A percentile compares a stretch with the other conserved stretches of the same genome.
These are phyloP conservation scores for Aspergillus sclerotiicarbonarius DNA, from an alignment of 495 filamentous ascomycete genomes.

Conservation along the genomic window DNA sequence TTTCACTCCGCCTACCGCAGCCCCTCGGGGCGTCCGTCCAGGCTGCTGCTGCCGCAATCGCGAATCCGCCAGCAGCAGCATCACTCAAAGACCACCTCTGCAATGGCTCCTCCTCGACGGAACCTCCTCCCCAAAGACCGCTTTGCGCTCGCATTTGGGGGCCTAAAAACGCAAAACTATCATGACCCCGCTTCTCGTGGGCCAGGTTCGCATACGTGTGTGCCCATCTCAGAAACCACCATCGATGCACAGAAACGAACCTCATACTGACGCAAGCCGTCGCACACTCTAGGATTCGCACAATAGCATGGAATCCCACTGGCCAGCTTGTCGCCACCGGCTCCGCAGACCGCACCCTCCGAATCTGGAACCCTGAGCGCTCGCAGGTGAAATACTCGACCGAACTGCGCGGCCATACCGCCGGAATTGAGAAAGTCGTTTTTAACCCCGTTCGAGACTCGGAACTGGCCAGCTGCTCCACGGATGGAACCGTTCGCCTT, in stretches of 20 bases:
- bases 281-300: slow-evolving; percentile 51
- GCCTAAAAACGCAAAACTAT: slow-evolving; percentile 61
- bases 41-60: slow-evolving; percentile 15
- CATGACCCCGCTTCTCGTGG: slow-evolving; percentile 55
- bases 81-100: background rate
- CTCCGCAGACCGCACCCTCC: slow-evolving; percentile 73
- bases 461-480: slow-evolving; percentile 80
- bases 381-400: slow-evolving; percentile 77
- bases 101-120: slow-evolving; percentile 56
- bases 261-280: slow-evolving; percentile 14
- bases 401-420: slow-evolving; percentile 77
- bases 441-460: slow-evolving; percentile 89
- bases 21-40: slow-evolving; percentile 18
- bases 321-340: slow-evolving; percentile 87
- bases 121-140: slow-evolving; percentile 61
- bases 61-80: slow-evolving; percentile 19
- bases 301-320: slow-evolving; percentile 85
- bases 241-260: background rate
- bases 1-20: slow-evolving; percentile 7
- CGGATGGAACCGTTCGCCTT: slow-evolving; percentile 81
- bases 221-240: slow-evolving; percentile 9
- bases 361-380: slow-evolving; percentile 91
- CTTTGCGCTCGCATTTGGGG: slow-evolving; percentile 56
- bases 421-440: slow-evolving; percentile 76
- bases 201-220: slow-evolving; percentile 54